phyloP scores from a whole-genome alignment of 2,329 filamentous ascomycete species.

The Exophiala xenobiotica region DNA sequence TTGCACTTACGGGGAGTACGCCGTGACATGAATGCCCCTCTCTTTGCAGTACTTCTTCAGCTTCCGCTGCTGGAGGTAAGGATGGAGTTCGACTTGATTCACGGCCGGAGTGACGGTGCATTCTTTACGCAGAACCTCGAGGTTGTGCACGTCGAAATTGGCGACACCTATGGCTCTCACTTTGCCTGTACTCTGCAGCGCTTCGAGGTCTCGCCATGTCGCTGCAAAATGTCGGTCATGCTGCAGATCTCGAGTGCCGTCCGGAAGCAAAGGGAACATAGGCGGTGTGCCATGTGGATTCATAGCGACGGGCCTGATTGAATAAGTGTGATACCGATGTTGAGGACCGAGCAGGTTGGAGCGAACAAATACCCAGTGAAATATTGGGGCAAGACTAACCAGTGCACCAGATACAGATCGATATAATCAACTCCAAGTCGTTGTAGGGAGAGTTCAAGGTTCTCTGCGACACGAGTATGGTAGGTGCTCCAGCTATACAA shows the following conservation, averaged over 20 bases:
- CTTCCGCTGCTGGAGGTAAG: conserved; percentile 61
- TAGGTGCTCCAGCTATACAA: conserved; percentile 64
- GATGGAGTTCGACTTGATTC: conserved; percentile 82
- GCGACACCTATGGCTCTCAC: conserved; percentile 59
- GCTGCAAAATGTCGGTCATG: no score
- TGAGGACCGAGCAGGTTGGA: neutral
- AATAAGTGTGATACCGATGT: neutral
- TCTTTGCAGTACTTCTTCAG: conserved; percentile 52
- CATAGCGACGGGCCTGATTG: neutral
- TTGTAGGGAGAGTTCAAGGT: conserved; percentile 56
- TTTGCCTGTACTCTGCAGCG: conserved; percentile 55
- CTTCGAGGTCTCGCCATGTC: conserved; percentile 67
- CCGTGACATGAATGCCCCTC: conserved; percentile 30
- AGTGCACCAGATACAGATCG: conserved; percentile 60
- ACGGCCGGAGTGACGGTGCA: conserved; percentile 64
- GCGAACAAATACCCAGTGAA: no score
- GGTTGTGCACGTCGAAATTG: conserved; percentile 57
- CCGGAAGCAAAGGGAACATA: neutral
- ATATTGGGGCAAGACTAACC: conserved; percentile 1
- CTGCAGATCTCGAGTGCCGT: no score
- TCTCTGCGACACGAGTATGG: conserved; percentile 38
- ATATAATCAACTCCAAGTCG: conserved; percentile 65
- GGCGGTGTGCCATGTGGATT: neutral
- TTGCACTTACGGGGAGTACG: no score
- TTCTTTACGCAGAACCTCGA: conserved; percentile 56